Evolutionary conservation across 1,284 basidiomycete species (phyloP).

Genomic region (Sporisorium graminicola): DNA sequence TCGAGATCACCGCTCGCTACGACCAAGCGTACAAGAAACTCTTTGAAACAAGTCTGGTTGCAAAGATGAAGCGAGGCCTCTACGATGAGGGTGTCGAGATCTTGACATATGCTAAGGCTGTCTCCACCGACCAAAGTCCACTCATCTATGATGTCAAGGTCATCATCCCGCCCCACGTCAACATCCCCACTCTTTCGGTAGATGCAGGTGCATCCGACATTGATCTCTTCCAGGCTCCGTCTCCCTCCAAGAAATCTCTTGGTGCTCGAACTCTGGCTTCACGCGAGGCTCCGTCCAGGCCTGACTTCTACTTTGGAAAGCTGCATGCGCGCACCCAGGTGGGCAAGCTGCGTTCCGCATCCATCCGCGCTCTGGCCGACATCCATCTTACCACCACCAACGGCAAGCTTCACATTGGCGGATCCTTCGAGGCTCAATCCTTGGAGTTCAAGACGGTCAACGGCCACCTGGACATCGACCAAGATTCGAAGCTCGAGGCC

Average conservation of each 20-base stretch:
- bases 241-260: background rate
- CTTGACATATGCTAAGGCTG: conserved; percentile 53
- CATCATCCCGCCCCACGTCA: conserved; percentile 49
- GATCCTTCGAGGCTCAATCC: conserved; percentile 40
- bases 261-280: background rate
- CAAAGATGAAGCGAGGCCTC: conserved; percentile 56
- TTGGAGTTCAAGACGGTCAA: conserved; percentile 43
- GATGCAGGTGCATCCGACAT: conserved; percentile 49
- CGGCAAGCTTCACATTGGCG: conserved; percentile 41
- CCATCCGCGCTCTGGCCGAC: conserved; percentile 45
- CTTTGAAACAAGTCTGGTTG: conserved; percentile 50
- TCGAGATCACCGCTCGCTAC: conserved; percentile 58
- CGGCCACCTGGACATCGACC: conserved; percentile 41
- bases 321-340: conserved; percentile 46
- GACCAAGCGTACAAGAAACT: conserved; percentile 51
- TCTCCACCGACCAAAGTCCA: conserved; percentile 32
- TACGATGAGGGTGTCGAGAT: conserved; percentile 57
- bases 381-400: conserved; percentile 50
- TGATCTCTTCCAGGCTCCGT: conserved; percentile 30
- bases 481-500: conserved; percentile 33
- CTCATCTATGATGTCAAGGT: conserved; percentile 58
- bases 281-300: conserved; percentile 13
- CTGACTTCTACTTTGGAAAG: conserved; percentile 50
- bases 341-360: conserved; percentile 37
- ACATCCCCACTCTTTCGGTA: conserved; percentile 44